Evolutionary conservation across 805 yeast species (phyloP), one percentile per base, ranked within the genome.

Genomic region (Barnettozyma vustinii): DNA sequence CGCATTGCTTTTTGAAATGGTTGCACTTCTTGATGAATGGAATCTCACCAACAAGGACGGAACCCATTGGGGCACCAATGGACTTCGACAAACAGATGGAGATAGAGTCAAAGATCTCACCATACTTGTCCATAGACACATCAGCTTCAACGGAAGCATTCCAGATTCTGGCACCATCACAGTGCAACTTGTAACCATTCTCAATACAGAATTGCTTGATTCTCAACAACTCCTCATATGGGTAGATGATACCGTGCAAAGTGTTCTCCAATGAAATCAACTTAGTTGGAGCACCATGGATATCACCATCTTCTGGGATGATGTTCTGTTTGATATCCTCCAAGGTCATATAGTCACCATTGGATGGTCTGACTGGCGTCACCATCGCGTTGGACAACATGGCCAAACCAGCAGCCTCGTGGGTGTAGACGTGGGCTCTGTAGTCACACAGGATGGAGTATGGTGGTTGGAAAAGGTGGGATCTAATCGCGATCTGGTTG

Each of bases 121-220:
- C 86, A 65, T 83, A 89, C 59, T 87, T 87, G 18, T 66, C 68
- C 52, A 90, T 67, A 16, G 88, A 69, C 25, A 57, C 54, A 9
- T 49, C 54, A 9, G 88, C 79, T 25, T 77, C 91, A 12, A 77
- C 85, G 37, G 81, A 72, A 10, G 97, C 97, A 61, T 91, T 88
- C 94, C 96, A 90, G 47, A 91, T 71, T 57, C 98, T 77, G 16
- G 98, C 98, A 55, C 98, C 98, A 64, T 91, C 98, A 58, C 90
- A 79, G 61, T 91, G 97, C 59, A 90, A 67, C 48, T 72, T 75
- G 47, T 88, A 69, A 50, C 73, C 74, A 56, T 83, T 75, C 33
- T 69, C 76, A 48, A 73, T 71, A 56, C 94, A 87, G 75, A 87
- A 91, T 43, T 70, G 75, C 45, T 84, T 76, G 57, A 91, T 91